Evolutionary conservation across 495 filamentous ascomycete species (phyloP), one percentile per base, ranked within the genome.

Genomic region (Articulospora tetracladia): DNA sequence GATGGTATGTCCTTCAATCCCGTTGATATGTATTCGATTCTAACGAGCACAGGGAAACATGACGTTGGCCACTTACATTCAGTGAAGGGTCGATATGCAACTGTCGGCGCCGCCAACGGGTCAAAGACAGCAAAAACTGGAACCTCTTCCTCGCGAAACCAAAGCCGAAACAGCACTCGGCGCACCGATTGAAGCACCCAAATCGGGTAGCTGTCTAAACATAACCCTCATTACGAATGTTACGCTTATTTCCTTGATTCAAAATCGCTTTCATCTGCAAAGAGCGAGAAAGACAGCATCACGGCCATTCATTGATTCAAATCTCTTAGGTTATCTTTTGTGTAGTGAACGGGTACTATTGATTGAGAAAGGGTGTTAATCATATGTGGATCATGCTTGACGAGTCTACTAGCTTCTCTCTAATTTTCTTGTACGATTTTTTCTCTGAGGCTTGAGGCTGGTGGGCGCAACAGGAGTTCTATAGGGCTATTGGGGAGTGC

Each of bases 11-110:
- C 57, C 13, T 17, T 15, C n/a, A 47, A 11, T 28, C 24, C 15
- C 46, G 10, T 11, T 27, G 2, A 53, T 6, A 53, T 11, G 6
- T 11, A 12, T 25, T 13, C 25, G 11, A 27, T 66, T 74, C 67
- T 75, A 60, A 53, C 13, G 34, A 62, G 25, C 49, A 66, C 53
- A 93, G 89, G 91, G 63, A 93, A 90, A 77, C 87, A 90, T 66
- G 86, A 89, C 69, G 86, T 89, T 47, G 79, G 80, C 52, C 79
- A 79, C 46, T 67, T 87, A 25, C 73, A 74, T 52, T 68, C 71
- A 13, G 75, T 72, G 62, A 74, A 75, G 48, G 69, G 73, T 44
- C 74, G 76, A 26, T 58, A 65, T 34, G 53, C 57, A 26, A 51
- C 26, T 11, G 27, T 46, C 30, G 50, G 32, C 13, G 19, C 46